phyloP scores from a whole-genome alignment of 345 rosid genomes.

The Gossypium stocksii region DNA sequence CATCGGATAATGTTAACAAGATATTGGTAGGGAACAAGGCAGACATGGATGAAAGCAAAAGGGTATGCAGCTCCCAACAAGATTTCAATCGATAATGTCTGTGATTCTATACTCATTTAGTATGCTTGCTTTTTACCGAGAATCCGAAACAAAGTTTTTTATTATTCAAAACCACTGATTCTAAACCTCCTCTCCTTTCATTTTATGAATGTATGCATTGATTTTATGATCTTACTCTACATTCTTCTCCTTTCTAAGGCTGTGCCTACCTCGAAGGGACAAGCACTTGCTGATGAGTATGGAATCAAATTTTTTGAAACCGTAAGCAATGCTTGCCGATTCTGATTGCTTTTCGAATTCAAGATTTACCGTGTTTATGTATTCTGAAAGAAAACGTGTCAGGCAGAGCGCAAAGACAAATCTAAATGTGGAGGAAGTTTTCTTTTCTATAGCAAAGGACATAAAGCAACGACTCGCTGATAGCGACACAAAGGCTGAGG shows the following conservation, averaged over 20 bases:
- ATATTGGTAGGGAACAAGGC: constrained; percentile 98
- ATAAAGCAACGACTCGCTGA: constrained; percentile 91
- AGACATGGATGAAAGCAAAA: constrained; percentile 99
- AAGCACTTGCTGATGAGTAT: constrained; percentile 97
- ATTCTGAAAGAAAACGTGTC: constrained; percentile 21
- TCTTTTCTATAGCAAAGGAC: constrained; percentile 90
- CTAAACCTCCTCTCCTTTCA: too few species aligned
- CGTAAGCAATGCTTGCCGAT: constrained; percentile 37
- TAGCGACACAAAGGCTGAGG: constrained; percentile 75
- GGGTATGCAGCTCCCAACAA: constrained; percentile 32
- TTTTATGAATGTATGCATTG: too few species aligned
- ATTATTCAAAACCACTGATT: too few species aligned
- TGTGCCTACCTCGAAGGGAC: constrained; percentile 93
- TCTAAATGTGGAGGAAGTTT: constrained; percentile 88
- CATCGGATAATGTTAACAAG: constrained; percentile 97
- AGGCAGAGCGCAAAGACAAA: constrained; percentile 95
- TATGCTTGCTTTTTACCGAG: not conserved
- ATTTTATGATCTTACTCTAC: too few species aligned
- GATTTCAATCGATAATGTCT: not conserved
- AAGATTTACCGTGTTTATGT: not conserved
- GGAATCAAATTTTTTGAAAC: constrained; percentile 98
- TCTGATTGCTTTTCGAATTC: not conserved
- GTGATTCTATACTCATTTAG: not conserved
- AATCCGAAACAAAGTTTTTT: not conserved
- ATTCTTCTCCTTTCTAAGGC: constrained; percentile 7